Base-by-base conservation (phyloP, 2,329 filamentous ascomycete genomes). In the Talaromyces islandicus region DNA sequence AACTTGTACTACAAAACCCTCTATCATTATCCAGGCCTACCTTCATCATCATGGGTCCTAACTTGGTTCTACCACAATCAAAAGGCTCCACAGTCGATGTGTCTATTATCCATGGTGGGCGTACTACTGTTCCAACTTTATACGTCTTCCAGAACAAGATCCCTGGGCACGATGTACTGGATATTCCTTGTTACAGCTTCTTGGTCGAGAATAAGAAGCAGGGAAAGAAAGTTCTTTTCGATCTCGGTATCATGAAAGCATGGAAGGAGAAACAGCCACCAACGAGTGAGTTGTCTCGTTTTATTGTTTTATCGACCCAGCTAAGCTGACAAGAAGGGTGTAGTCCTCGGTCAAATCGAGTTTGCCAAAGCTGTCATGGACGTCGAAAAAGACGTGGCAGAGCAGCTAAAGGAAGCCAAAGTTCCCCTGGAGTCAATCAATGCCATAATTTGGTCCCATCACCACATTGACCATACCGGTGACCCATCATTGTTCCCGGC, bases 221-320 rank as follows among this genome's bases (percentile, higher is more conserved):
- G 0, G 62, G 61, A 17, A 52, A 63, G 27, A 66, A 60, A 17
- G 24, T 69, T 4, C 54, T 71, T 0, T 74, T 72, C 59, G 71
- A 75, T 54, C 65, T 75, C 4, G 70, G 70, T 2, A 63, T 73
- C 12, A 69, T 69, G 54, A 71, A 68, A 27, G 71, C 71, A 41
- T 70, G 65, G 46, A 59, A 51, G 27, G 62, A 70, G 56, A 70
- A 68, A 29, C 65, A 67, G 24, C 59, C 69, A 1, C 68, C 68
- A 1, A 59, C 60, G 4, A 32, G 60, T 68, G 14, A 62, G 63
- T 9, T 38, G 10, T 21, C n/a, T 19, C 9, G 17, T 10, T 19
- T 65, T 6, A 32, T 64, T 62, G 62, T 69, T 27, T n/a, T n/a
- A n/a, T n/a, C n/a, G n/a, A n/a, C n/a, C 29, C 7, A 30, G 19